phyloP scores from a whole-genome alignment of 2,329 filamentous ascomycete genomes.

The Verticillium isaacii region DNA sequence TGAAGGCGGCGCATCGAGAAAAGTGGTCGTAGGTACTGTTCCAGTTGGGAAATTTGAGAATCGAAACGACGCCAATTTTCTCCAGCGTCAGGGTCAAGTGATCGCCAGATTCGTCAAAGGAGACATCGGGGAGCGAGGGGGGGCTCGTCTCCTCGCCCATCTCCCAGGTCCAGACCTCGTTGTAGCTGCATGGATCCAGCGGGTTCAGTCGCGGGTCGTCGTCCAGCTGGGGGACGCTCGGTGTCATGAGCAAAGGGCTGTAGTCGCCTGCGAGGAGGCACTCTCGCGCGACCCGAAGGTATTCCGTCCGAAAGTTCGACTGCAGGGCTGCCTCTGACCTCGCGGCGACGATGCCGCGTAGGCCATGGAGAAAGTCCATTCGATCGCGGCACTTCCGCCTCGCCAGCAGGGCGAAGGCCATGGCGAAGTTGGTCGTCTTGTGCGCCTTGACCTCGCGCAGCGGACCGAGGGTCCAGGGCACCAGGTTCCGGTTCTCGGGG shows the following conservation, averaged over 20 bases:
- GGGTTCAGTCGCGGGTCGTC: neutral
- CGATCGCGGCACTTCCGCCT: neutral
- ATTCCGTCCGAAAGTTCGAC: neutral
- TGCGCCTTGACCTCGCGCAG: neutral
- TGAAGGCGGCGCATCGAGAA: neutral
- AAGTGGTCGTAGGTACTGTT: neutral
- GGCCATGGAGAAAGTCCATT: neutral
- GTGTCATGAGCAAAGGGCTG: slow-evolving; percentile 1
- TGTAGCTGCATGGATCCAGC: neutral
- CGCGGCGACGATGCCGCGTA: neutral
- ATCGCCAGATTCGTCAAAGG: neutral
- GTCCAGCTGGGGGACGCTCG: neutral
- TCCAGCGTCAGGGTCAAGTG: neutral
- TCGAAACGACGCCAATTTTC: neutral
- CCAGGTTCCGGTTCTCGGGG: neutral
- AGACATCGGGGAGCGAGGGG: neutral
- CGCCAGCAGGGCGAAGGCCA: slow-evolving; percentile 1
- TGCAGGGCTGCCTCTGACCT: neutral
- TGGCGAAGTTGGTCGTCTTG: neutral
- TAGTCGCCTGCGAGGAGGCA: slow-evolving; percentile 1
- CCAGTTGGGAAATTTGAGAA: neutral
- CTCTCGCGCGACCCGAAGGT: neutral
- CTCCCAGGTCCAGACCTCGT: neutral
- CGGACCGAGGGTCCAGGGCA: neutral
- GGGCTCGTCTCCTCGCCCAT: neutral